Percentiles rank a stretch among this genome's conserved stretches.
These are phyloP conservation scores for Leucocoprinus leucothites DNA, from an alignment of 768 basidiomycete species.

Conservation along the genomic window DNA sequence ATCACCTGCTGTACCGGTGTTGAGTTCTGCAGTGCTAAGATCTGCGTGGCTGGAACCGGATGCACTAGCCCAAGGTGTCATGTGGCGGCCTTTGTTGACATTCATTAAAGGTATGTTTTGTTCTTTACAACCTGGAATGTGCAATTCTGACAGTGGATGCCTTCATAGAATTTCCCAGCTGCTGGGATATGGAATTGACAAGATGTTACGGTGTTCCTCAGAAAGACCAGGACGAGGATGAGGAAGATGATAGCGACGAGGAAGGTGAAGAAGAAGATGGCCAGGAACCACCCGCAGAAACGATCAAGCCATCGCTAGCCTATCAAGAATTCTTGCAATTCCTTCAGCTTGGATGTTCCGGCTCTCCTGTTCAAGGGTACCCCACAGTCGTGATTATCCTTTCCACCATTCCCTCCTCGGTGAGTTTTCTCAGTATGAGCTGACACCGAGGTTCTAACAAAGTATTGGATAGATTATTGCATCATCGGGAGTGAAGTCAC, in stretches of 20 bases:
- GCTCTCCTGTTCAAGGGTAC: constrained; percentile 76
- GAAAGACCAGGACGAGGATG: constrained; percentile 30
- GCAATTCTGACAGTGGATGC: not conserved
- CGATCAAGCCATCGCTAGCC: constrained; percentile 31
- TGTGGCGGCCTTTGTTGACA: constrained; percentile 69
- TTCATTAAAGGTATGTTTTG: constrained; percentile 64
- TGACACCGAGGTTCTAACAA: not conserved
- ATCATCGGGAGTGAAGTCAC: constrained; percentile 19
- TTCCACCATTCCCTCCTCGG: constrained; percentile 72
- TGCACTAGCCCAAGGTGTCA: constrained; percentile 54
- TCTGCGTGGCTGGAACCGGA: constrained; percentile 73
- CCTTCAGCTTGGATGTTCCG: constrained; percentile 75
- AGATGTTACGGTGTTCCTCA: constrained; percentile 23
- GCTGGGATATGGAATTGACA: constrained; percentile 53
- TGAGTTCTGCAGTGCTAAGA: constrained; percentile 61
- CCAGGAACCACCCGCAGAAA: not conserved
- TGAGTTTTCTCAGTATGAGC: constrained; percentile 29
- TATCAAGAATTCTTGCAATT: constrained; percentile 79
- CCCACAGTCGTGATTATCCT: constrained; percentile 78
- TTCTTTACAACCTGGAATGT: not conserved
- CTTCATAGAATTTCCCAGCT: constrained; percentile 53
- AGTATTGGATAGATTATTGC: constrained; percentile 25
- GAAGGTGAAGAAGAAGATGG: constrained; percentile 28
- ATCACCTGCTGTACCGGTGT: constrained; percentile 33
- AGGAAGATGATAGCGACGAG: constrained; percentile 34